Conservation (phyloP, 805 yeast species). For the Yarrowia alimentaria region DNA sequence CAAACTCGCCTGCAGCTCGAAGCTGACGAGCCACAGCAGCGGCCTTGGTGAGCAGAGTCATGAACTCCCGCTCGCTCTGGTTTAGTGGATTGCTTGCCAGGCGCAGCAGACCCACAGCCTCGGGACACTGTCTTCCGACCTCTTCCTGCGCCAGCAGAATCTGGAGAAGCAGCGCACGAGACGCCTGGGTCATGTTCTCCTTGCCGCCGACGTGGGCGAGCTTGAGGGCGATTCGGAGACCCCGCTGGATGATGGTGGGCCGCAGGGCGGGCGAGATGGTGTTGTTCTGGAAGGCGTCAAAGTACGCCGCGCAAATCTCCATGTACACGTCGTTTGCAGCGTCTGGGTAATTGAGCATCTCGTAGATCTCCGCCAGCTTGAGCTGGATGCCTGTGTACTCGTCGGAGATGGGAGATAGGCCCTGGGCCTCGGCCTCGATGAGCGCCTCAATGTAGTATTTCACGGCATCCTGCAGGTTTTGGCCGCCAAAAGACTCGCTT, state of each 20-base stretch:
- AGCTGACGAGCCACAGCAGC: constrained; percentile 14
- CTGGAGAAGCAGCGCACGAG: constrained; percentile 55
- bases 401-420: constrained; percentile 60
- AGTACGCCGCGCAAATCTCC: constrained; percentile 60
- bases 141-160: constrained; percentile 65
- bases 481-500: constrained; percentile 55
- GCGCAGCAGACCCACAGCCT: constrained; percentile 30
- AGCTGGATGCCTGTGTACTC: constrained; percentile 90
- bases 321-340: constrained; percentile 68
- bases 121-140: constrained; percentile 42
- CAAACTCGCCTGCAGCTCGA: neutral
- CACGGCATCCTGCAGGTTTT: constrained; percentile 66
- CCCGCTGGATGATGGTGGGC: constrained; percentile 65
- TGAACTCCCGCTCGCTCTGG: constrained; percentile 6
- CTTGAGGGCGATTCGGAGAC: constrained; percentile 65
- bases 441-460: constrained; percentile 73
- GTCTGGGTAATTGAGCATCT: constrained; percentile 56
- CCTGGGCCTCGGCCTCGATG: constrained; percentile 55
- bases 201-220: constrained; percentile 55
- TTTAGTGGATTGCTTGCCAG: neutral
- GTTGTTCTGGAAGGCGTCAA: constrained; percentile 49
- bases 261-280: constrained; percentile 44
- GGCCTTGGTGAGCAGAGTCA: constrained; percentile 26
- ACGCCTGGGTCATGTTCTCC: constrained; percentile 42
- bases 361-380: constrained; percentile 84